Percentiles rank a stretch among this genome's conserved stretches.
phyloP scores from a whole-genome alignment of 768 basidiomycete species.

The Kwoniella heveanensis region DNA sequence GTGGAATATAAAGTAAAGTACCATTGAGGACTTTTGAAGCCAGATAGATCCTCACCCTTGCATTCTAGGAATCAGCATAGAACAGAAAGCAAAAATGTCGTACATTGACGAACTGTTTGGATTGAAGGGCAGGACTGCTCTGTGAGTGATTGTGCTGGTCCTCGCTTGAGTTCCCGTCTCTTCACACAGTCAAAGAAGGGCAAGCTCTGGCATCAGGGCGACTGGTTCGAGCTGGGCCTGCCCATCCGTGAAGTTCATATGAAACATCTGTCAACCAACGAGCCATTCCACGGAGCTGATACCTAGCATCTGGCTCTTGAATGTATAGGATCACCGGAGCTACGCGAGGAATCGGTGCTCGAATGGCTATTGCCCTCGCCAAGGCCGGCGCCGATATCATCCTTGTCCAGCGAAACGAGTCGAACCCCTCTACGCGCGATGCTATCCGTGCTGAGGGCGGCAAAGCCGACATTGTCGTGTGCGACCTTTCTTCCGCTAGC shows the following conservation, averaged over 20 bases:
- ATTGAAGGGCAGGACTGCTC: conserved; percentile 56
- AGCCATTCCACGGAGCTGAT: conserved; percentile 19
- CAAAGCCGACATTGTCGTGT: conserved; percentile 60
- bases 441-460: conserved; percentile 53
- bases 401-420: conserved; percentile 58
- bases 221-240: no score
- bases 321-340: conserved; percentile 48
- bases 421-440: conserved; percentile 56
- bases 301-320: background rate
- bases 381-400: conserved; percentile 58
- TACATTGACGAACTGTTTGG: conserved; percentile 55
- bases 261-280: no score
- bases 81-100: conserved; percentile 4
- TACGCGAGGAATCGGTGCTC: conserved; percentile 57
- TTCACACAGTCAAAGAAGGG: conserved; percentile 42
- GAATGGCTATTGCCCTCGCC: conserved; percentile 56
- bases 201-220: conserved; percentile 56
- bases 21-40: conserved; percentile 1
- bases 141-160: conserved; percentile 44
- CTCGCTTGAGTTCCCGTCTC: background rate
- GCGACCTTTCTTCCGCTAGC: conserved; percentile 63
- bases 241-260: no score
- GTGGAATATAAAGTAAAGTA: background rate
- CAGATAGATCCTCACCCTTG: no score
- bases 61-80: conserved; percentile 1